Base-by-base conservation (phyloP, 2,329 filamentous ascomycete genomes). In the Xylariaceae sp. region DNA sequence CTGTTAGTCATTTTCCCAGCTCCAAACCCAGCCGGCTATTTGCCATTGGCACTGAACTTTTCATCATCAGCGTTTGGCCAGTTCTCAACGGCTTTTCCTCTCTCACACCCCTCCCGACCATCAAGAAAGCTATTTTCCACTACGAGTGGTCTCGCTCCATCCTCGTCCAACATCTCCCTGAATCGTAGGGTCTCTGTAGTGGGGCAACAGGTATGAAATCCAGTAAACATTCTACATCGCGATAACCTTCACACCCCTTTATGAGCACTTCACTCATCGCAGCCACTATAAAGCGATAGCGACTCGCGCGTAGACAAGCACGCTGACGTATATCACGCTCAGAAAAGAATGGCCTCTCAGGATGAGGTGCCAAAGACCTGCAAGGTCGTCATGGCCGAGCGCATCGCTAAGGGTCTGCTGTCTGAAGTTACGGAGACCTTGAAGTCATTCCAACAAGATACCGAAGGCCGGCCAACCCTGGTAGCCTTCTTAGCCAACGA, bases 401-500 rank as follows among this genome's bases (percentile, higher is more conserved):
- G 85, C 60, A 90, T 99, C 63, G 90, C 91, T 58, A 94, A 90
- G 73, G 78, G 78, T 48, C 78, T 96, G 45, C 78, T 95, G 46
- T 73, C 75, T 22, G 91, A 96, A 73, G 89, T 95, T 53, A 78
- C 83, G 58, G 81, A 87, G 51, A 88, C 86, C 6, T 75, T 96
- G 52, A 80, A 81, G 63, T 85, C 83, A 57, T 75, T 95, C 42
- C 78, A 85, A 63, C 82, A 80, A 58, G 75, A 69, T 32, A 66
- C 67, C 52, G 70, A 70, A 51, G 61, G 66, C 39, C 75, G 84
- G 66, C 91, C 94, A 32, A 85, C 87, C 54, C 80, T 99, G 46
- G 88, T 92, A 40, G 94, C 92, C 51, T 96, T 96, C 71, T 77
- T 99, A 49, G 90, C 92, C 59, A 97, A 96, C 71, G 81, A 81